Base-by-base conservation (phyloP, 371 early-diverging fungal species). In the Homolaphlyctis polyrhiza region DNA sequence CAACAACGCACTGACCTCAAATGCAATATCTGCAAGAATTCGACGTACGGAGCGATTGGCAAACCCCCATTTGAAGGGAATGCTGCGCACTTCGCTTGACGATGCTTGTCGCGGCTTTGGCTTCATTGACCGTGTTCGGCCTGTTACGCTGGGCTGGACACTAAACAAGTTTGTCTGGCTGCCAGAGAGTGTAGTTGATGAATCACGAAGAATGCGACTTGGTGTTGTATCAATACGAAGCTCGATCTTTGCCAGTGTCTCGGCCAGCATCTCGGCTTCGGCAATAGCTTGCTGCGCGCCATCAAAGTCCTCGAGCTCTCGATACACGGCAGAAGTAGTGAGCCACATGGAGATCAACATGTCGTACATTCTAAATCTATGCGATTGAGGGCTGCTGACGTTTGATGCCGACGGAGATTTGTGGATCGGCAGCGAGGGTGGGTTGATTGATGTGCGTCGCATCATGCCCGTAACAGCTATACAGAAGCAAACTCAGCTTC, bases 21-120 rank as follows among this genome's bases (percentile, higher is more conserved):
- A 74, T 14, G 70, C 68, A 3, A 80, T 61, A 63, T 80, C 80
- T 1, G 80, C 77, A 35, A 74, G 35, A 1, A 76, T 70, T 33
- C 77, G 33, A n/a, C 67, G 51, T 25, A 79, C 58, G 47, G 34
- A 55, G 1, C 57, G 23, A 34, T 69, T 69, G n/a, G 62, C 68
- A 2, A 66, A 39, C 27, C 72, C 74, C 71, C 73, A 73, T 34
- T 63, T 71, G 52, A 23, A 13, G 60, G 66, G 28, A 51, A 11
- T 6, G 52, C 28, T 14, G 14, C 52, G 52, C 28, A 25, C 32
- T 14, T 51, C 52, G 28, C 25, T 14, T 27, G 52, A 51, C 25
- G 54, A 35, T 28, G 21, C 43, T 16, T 28, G 51, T 28, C 50
- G 51, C 33, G 25, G 25, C 14, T 32, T 23, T n/a, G 50, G 57